A percentile compares a stretch with the other conserved stretches of the same genome.
phyloP scores from a whole-genome alignment of 176 grass and related monocot genomes.

The Hyparrhenia diplandra region DNA sequence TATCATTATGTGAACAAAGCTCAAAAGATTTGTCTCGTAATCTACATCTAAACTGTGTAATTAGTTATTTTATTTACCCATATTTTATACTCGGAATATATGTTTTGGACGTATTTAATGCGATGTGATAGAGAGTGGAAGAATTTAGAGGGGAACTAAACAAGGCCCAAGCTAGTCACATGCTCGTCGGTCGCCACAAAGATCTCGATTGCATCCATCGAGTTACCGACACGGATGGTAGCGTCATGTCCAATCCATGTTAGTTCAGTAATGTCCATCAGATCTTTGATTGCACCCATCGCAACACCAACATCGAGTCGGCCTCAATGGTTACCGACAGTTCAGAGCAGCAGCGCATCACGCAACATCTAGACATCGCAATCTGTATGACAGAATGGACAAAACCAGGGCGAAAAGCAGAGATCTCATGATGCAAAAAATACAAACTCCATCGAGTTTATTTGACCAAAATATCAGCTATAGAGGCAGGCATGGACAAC shows the following conservation, averaged over 20 bases:
- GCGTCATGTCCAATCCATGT: too few relatives aligned
- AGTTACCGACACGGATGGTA: background rate
- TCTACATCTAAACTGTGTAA: too few relatives aligned
- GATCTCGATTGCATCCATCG: background rate
- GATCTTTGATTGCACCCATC: background rate
- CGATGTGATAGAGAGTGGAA: too few relatives aligned
- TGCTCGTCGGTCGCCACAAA: background rate
- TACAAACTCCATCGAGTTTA: background rate
- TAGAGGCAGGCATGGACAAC: background rate
- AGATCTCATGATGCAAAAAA: background rate
- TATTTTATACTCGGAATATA: too few relatives aligned
- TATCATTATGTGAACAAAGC: background rate
- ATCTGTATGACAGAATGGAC: background rate
- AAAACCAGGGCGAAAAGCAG: background rate
- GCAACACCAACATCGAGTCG: conserved; percentile 8
- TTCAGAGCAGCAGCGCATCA: background rate
- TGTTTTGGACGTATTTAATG: too few relatives aligned
- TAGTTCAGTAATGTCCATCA: conserved; percentile 29
- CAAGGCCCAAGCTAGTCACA: conserved; percentile 4
- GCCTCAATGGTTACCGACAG: conserved; percentile 20
- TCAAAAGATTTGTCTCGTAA: too few relatives aligned
- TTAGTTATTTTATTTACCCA: too few relatives aligned
- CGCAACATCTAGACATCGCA: background rate
- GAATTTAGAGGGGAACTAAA: too few relatives aligned
- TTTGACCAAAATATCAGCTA: conserved; percentile 6